Percentiles rank a stretch among this genome's conserved stretches.
These are phyloP conservation scores for Fraxinus pennsylvanica DNA, from an alignment of 257 asterid genomes.

Conservation along the genomic window DNA sequence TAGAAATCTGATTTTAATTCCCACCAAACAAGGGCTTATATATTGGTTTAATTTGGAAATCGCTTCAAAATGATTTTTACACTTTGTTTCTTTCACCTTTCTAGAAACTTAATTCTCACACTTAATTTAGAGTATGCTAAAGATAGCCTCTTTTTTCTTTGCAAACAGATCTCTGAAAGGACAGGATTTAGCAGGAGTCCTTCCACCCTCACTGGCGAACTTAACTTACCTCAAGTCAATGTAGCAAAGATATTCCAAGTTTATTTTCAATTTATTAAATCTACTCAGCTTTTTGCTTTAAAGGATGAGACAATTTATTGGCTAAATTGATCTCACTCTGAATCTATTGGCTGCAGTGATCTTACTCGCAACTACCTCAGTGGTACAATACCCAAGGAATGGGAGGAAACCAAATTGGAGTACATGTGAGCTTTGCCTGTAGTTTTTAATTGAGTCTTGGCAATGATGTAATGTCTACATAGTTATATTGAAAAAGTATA, in stretches of 20 bases:
- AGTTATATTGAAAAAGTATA: background rate
- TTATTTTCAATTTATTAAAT: background rate
- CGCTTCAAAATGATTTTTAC: background rate
- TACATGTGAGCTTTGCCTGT: conserved; percentile 38
- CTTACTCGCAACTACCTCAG: conserved; percentile 53
- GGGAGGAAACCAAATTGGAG: conserved; percentile 52
- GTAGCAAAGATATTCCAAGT: conserved; percentile 29
- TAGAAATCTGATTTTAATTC: no score
- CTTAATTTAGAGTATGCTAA: no score
- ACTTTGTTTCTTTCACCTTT: background rate
- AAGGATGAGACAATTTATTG: background rate
- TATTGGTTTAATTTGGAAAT: background rate
- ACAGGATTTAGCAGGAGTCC: conserved; percentile 64
- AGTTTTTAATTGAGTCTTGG: conserved; percentile 1
- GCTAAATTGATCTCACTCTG: background rate
- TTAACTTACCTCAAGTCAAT: conserved; percentile 42
- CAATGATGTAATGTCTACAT: background rate
- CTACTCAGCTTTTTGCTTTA: background rate
- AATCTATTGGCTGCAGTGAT: conserved; percentile 42
- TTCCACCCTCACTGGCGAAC: conserved; percentile 61
- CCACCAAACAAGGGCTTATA: no score
- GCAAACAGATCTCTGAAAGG: conserved; percentile 43
- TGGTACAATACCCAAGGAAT: conserved; percentile 65
- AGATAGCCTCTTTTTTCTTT: background rate
- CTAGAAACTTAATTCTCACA: no score